Evolutionary conservation across 805 yeast species (phyloP).

Genomic region (Starmerella geochares): DNA sequence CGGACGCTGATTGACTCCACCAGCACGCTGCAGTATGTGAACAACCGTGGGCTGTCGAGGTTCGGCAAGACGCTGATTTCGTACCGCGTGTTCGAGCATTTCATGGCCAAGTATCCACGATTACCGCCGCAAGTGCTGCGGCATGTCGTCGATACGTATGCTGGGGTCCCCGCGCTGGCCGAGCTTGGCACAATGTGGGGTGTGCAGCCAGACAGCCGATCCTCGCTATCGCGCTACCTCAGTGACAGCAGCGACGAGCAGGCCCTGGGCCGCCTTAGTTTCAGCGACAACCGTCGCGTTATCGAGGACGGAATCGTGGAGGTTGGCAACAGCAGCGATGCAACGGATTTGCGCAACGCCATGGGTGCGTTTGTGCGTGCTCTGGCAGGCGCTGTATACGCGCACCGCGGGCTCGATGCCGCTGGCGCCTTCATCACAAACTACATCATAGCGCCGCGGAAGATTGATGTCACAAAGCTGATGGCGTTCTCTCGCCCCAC

Average conservation of each 20-base stretch:
- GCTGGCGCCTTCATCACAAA: slow-evolving; percentile 60
- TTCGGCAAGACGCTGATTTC: slow-evolving; percentile 72
- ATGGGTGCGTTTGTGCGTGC: slow-evolving; percentile 69
- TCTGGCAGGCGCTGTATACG: slow-evolving; percentile 70
- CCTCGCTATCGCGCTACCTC: slow-evolving; percentile 55
- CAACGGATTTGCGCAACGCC: slow-evolving; percentile 34
- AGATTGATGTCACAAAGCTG: slow-evolving; percentile 61
- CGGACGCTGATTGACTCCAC: slow-evolving; percentile 60
- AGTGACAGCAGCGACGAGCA: slow-evolving; percentile 58
- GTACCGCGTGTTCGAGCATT: slow-evolving; percentile 63
- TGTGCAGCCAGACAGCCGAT: slow-evolving; percentile 60
- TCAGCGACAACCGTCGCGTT: slow-evolving; percentile 12
- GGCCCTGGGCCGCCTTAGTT: slow-evolving; percentile 45
- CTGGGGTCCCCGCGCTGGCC: slow-evolving; percentile 55
- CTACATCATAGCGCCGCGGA: slow-evolving; percentile 66
- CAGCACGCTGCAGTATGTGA: slow-evolving; percentile 42
- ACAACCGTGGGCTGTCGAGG: slow-evolving; percentile 68
- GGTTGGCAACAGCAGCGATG: slow-evolving; percentile 29
- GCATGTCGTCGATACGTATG: slow-evolving; percentile 64
- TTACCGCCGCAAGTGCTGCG: slow-evolving; percentile 70
- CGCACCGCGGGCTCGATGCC: slow-evolving; percentile 54
- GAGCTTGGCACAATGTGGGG: slow-evolving; percentile 77
- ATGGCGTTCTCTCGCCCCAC: slow-evolving; percentile 79
- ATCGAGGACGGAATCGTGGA: slow-evolving; percentile 32
- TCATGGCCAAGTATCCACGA: slow-evolving; percentile 74